Conservation (phyloP, 768 basidiomycete species). For the Phaeotremella skinneri region DNA sequence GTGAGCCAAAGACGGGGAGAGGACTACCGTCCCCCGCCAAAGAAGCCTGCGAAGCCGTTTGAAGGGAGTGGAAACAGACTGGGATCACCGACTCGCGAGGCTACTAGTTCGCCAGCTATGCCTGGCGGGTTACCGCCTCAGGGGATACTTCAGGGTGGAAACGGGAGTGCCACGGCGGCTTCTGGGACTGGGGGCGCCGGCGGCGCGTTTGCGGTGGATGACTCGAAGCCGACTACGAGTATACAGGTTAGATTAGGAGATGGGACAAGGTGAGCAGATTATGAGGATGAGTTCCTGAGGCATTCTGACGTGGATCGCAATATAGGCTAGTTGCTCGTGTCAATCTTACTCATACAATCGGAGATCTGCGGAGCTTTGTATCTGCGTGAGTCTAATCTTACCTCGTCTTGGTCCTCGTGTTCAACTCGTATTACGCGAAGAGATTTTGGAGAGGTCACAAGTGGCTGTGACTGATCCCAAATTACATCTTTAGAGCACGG, state of each 20-base stretch:
- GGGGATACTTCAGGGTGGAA: slow-evolving; percentile 16
- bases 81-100: slow-evolving; percentile 68
- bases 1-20: slow-evolving; percentile 69
- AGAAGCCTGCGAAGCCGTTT: slow-evolving; percentile 59
- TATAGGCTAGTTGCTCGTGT: slow-evolving; percentile 73
- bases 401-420: background rate
- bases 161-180: background rate
- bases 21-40: slow-evolving; percentile 65
- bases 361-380: slow-evolving; percentile 80
- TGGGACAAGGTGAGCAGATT: slow-evolving; percentile 67
- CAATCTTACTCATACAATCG: slow-evolving; percentile 86
- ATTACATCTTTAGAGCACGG: slow-evolving; percentile 58
- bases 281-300: background rate
- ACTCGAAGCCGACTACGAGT: slow-evolving; percentile 75
- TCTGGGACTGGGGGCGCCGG: slow-evolving; percentile 29
- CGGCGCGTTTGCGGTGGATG: slow-evolving; percentile 72
- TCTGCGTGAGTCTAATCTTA: slow-evolving; percentile 66
- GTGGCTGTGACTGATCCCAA: background rate
- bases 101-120: slow-evolving; percentile 20
- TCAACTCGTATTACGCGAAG: slow-evolving; percentile 1
- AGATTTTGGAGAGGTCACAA: background rate
- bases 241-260: slow-evolving; percentile 88
- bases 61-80: slow-evolving; percentile 74
- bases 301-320: background rate
- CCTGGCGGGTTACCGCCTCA: slow-evolving; percentile 27